Base-by-base conservation (phyloP, 2,329 filamentous ascomycete species). In the Tolypocladium nubicola region DNA sequence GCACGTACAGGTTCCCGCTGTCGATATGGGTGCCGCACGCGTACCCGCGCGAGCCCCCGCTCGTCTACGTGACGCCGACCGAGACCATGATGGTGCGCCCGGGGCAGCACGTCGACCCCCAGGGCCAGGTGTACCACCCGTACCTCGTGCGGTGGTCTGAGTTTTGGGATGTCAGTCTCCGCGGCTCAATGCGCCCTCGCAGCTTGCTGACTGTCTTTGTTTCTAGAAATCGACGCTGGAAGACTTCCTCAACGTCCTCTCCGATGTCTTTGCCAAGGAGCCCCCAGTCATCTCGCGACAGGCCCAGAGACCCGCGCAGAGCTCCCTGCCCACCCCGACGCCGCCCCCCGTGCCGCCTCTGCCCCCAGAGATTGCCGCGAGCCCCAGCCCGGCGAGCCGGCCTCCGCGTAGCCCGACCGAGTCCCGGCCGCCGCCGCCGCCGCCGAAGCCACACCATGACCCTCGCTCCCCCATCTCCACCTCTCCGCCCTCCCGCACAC, bases 121-220 rank as follows among this genome's bases (percentile, higher is more conserved):
- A 97, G 67, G 94, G 94, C 33, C 87, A 89, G 69, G 84, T 97
- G 61, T 99, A 97, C 70, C 94, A 99, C 70, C 94, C 94, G 41
- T 99, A 97, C 70, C 77, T 99, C 52, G 89, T 90, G 38, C 86
- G 90, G 61, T 99, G 94, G 94, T 77, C 81, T 38, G 85, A 90
- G 63, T 93, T 89, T 65, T 94, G 89, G 88, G 90, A 96, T 83
- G 90, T 95, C 72, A 76, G 88, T 60, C 45, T 7, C 14, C 23
- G 3, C 49, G 4, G 47, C 19, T 30, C 4, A 4, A 30, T 13
- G 52, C 10, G 9, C 4, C 11, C 13, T 23, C 11, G 35, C 13
- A 7, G 3, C 11, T n/a, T 35, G 21, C 56, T 64, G 23, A 64
- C 55, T 53, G 35, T 54, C 5, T 3, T 30, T 8, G 11, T 19